These are phyloP conservation scores for Apiotrichum sp. DNA, from an alignment of 1,284 basidiomycete species.

Conservation along the genomic window DNA sequence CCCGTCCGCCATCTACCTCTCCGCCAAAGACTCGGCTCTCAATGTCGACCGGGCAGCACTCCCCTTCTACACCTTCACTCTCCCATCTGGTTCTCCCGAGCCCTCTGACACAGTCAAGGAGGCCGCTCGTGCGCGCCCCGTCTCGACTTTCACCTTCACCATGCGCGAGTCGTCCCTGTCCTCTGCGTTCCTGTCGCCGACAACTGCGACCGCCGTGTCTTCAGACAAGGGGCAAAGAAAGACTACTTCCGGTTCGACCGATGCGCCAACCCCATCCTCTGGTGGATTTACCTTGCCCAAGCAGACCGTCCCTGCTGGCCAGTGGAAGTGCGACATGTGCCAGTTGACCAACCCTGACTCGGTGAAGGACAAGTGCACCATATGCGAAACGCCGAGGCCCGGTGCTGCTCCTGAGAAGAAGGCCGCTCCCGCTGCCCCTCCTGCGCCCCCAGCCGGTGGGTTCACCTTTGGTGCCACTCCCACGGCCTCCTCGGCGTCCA, in stretches of 20 bases:
- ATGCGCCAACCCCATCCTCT: too few relatives aligned
- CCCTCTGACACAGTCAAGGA: conserved; percentile 18
- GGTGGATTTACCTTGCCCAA: too few relatives aligned
- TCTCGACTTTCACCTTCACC: conserved; percentile 14
- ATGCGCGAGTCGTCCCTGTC: conserved; percentile 1
- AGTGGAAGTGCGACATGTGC: background rate
- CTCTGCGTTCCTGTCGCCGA: background rate
- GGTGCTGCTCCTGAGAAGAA: background rate
- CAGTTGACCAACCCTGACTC: background rate
- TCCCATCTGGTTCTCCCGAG: conserved; percentile 2
- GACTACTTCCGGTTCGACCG: too few relatives aligned
- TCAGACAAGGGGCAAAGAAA: too few relatives aligned
- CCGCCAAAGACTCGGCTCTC: conserved; percentile 36
- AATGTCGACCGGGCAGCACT: conserved; percentile 29
- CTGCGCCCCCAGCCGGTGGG: too few relatives aligned
- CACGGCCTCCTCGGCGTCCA: too few relatives aligned
- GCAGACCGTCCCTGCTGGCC: too few relatives aligned
- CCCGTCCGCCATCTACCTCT: conserved; percentile 22
- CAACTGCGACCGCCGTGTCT: background rate
- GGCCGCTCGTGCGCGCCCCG: conserved; percentile 1
- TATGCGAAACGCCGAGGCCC: background rate
- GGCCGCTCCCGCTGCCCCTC: too few relatives aligned
- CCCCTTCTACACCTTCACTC: conserved; percentile 31
- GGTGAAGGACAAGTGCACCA: background rate
- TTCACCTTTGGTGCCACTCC: too few relatives aligned